These are phyloP conservation scores for Veloboletus limbatus DNA, from an alignment of 1,284 basidiomycete species.

Conservation along the genomic window DNA sequence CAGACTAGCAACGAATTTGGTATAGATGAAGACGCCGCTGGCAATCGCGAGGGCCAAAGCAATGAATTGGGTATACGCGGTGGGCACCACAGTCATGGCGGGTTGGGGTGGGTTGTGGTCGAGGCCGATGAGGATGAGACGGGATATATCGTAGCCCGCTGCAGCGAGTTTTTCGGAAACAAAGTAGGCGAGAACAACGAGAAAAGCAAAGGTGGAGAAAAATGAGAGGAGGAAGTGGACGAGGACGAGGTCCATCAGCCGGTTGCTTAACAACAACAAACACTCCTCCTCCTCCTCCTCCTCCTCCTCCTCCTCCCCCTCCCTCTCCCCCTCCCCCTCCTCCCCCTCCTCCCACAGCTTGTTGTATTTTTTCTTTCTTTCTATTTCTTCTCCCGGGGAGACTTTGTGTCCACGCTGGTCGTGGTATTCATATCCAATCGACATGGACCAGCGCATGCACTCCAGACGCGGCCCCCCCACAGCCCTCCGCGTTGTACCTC, in stretches of 20 bases:
- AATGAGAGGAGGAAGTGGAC: slow-evolving; percentile 48
- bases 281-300: slow-evolving; percentile 24
- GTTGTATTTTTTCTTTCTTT: slow-evolving; percentile 24
- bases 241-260: no score
- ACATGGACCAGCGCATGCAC: slow-evolving; percentile 34
- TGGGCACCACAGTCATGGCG: slow-evolving; percentile 19
- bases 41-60: slow-evolving; percentile 39
- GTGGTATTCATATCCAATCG: slow-evolving; percentile 41
- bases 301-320: slow-evolving; percentile 11
- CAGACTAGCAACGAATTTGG: slow-evolving; percentile 44
- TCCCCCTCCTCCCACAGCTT: slow-evolving; percentile 3
- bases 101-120: slow-evolving; percentile 24
- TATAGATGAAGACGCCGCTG: slow-evolving; percentile 40
- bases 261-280: slow-evolving; percentile 21
- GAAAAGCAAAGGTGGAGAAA: slow-evolving; percentile 42
- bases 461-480: slow-evolving; percentile 57
- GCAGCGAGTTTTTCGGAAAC: slow-evolving; percentile 44
- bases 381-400: slow-evolving; percentile 18
- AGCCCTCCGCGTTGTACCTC: slow-evolving; percentile 58
- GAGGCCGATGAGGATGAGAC: slow-evolving; percentile 64
- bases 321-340: slow-evolving; percentile 17
- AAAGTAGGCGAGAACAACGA: slow-evolving; percentile 44
- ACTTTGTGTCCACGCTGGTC: slow-evolving; percentile 43
- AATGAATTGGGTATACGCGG: slow-evolving; percentile 34
- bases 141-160: slow-evolving; percentile 54